Evolutionary conservation across 192 early-diverging fungal species (phyloP).

Genomic region (Lunasporangiospora selenospora): DNA sequence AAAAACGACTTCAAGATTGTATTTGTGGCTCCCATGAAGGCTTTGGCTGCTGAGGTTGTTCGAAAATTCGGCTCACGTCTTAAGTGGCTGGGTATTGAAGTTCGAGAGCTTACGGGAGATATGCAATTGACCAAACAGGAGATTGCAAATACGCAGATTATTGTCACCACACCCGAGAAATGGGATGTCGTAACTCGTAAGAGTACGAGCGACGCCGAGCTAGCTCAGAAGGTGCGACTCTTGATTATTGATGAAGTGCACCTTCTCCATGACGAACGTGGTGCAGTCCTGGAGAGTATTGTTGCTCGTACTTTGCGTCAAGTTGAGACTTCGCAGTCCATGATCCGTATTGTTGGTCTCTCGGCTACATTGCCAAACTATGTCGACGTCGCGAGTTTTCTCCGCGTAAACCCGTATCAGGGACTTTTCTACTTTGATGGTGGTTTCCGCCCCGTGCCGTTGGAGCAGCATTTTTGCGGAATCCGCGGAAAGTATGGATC

Average conservation of each 20-base stretch:
- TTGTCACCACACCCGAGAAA: constrained; percentile 99
- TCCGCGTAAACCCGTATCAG: constrained; percentile 90
- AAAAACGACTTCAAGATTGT: constrained; percentile 98
- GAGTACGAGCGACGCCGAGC: constrained; percentile 91
- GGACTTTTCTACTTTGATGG: constrained; percentile 98
- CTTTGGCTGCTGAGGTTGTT: constrained; percentile 94
- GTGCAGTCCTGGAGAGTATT: constrained; percentile 95
- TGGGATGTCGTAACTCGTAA: constrained; percentile 99
- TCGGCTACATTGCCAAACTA: constrained; percentile 99
- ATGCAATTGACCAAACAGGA: constrained; percentile 98
- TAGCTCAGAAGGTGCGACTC: constrained; percentile 88
- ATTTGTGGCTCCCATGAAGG: constrained; percentile 99
- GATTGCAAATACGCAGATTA: constrained; percentile 92
- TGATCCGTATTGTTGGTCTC: constrained; percentile 97
- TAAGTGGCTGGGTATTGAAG: constrained; percentile 83
- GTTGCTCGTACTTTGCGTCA: constrained; percentile 94
- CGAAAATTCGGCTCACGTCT: constrained; percentile 89
- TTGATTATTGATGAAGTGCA: constrained; percentile 99
- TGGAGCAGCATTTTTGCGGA: constrained; percentile 96
- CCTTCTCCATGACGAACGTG: constrained; percentile 95
- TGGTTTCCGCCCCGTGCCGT: constrained; percentile 93
- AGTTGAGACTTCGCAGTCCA: constrained; percentile 86
- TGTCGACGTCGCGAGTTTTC: constrained; percentile 91
- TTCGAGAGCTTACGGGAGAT: constrained; percentile 95
- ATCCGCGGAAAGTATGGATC: constrained; percentile 89